Conservation (phyloP, 176 grass and related monocot species). For the Musa itinerans region DNA sequence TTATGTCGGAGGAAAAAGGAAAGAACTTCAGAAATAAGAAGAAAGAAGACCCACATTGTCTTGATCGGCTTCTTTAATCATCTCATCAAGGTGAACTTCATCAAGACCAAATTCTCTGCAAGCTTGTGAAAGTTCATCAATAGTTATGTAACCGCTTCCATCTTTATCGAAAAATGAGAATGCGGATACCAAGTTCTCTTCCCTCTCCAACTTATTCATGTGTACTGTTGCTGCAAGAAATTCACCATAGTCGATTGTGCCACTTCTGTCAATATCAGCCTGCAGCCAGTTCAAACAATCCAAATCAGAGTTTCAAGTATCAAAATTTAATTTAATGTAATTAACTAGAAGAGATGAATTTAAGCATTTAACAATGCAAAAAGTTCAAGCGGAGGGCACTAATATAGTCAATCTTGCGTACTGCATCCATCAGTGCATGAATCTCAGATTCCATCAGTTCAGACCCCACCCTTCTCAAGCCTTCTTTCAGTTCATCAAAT, state of each 20-base stretch:
- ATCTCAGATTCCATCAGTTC: constrained; percentile 93
- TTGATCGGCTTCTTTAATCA: constrained; percentile 86
- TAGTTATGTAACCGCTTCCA: constrained; percentile 90
- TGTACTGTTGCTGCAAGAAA: constrained; percentile 88
- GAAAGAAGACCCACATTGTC: constrained; percentile 55
- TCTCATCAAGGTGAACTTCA: constrained; percentile 87
- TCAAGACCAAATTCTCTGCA: constrained; percentile 70
- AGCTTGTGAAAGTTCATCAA: constrained; percentile 86
- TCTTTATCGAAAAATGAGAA: constrained; percentile 95
- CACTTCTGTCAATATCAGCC: constrained; percentile 49
- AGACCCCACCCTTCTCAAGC: constrained; percentile 87
- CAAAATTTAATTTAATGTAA: background rate
- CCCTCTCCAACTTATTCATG: constrained; percentile 94
- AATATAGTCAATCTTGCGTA: constrained; percentile 25
- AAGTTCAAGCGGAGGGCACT: background rate
- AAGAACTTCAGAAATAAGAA: background rate
- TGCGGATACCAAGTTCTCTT: constrained; percentile 79
- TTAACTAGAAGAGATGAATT: background rate
- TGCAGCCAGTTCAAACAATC: constrained; percentile 7
- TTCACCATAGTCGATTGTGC: constrained; percentile 90
- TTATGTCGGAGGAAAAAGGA: background rate
- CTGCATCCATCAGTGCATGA: constrained; percentile 81
- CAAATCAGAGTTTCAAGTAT: background rate
- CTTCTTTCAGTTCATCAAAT: constrained; percentile 98
- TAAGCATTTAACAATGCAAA: background rate